Base-by-base conservation (phyloP, 1,284 basidiomycete genomes). In the Coniferiporia weirii region DNA sequence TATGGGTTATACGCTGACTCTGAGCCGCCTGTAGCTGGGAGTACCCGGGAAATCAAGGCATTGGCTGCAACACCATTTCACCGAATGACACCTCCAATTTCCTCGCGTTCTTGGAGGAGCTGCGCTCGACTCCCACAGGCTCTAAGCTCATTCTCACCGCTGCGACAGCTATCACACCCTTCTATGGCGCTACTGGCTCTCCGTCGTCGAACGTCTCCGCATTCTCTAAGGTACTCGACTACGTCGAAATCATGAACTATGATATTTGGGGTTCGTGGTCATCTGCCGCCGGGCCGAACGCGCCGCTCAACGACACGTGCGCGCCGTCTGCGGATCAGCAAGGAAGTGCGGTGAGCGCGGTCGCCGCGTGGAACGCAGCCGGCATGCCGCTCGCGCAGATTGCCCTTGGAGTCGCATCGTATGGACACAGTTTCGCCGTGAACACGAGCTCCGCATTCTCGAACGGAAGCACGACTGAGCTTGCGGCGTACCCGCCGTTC, bases 241-340 rank as follows among this genome's bases (percentile, higher is more conserved):
- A 85, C 75, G 84, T 95, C 62, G 75, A 85, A 52, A 79, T 95
- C 68, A 95, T 95, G 92, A 91, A 91, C 75, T 95, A 95, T 73
- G 93, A 95, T 68, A 76, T 93, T 57, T 90, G 80, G 78, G 80
- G 87, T 64, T 73, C 79, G 67, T 73, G 76, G 76, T 78, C 72
- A 36, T 63, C 66, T 10, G 72, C 76, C 35, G 79, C 79, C 13
- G 91, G 92, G 4, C 83, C 93, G n/a, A 92, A 93, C 71, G 85
- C 92, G 2, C 92, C 93, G 13, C 77, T 96, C 34, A 77, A 85
- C 58, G 85, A 95, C 70, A 79, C 80, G 0, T 95, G 93, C 70
- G 81, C 84, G 2, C 74, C 84, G 51, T 66, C 79, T 0, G 72
- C 71, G 1, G 74, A 84, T 63, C 87, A 85, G 58, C 75, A 78